Base-by-base conservation (phyloP, 345 rosid genomes). In the Ceriops tagal region DNA sequence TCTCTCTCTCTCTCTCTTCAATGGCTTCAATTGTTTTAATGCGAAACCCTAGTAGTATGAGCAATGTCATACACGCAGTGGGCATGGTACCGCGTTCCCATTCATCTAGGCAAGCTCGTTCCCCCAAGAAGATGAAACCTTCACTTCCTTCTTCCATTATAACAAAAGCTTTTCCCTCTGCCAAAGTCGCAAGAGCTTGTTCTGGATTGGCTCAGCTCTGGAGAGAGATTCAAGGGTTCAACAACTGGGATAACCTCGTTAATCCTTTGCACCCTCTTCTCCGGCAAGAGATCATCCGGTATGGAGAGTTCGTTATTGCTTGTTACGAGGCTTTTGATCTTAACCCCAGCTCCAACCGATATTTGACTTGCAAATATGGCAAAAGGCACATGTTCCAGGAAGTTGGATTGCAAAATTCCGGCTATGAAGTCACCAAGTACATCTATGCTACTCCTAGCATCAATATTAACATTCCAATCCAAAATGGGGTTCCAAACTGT, bases 281-380 rank as follows among this genome's bases (percentile, higher is more conserved):
- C 27, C 85, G 81, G 6, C 78, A 83, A 35, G 98, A 93, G 81
- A 86, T 89, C 27, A 83, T 90, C 37, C 88, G 97, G 3, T 93
- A 91, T 8, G 97, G 96, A 0, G 83, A 87, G 65, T 84, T 93
- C 58, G 85, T 86, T 21, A 53, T 78, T 0, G 96, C 98, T 18
- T 86, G 90, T 60, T 90, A 93, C 71, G 83, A 85, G 77, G 98
- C 85, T 27, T 93, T 93, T n/a, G 91, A 90, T 60, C 84, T 93
- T 2, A 79, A 89, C 67, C 84, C 92, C 34, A 72, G 56, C 64
- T 93, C 98, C 22, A 89, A 79, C 53, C 86, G 92, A 22, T 88
- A 85, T 87, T 80, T 89, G 78, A 86, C 75, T 30, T 89, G 93
- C 88, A 93, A 89, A 81, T 88, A 82, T 22, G 88, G 96, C 0